Percentiles rank a stretch among this genome's conserved stretches.
phyloP scores from a whole-genome alignment of 169 alveolate genomes.

The Plasmodium cynomolgi region DNA sequence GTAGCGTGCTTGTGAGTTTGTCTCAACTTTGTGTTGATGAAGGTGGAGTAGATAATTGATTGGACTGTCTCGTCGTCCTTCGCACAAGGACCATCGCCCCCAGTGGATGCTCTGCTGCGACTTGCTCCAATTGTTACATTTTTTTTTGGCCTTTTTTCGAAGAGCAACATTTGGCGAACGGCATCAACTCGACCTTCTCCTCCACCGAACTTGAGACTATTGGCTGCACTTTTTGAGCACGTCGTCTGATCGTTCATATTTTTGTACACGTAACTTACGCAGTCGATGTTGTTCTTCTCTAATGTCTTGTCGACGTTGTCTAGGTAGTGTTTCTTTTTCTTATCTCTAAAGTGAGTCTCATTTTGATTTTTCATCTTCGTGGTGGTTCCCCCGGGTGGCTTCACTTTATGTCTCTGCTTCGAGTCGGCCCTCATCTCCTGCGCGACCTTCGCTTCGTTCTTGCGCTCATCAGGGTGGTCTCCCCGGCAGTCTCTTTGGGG shows the following conservation, averaged over 20 bases:
- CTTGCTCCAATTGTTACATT: neutral
- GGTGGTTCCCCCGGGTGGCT: neutral
- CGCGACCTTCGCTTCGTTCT: neutral
- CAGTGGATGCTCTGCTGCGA: neutral
- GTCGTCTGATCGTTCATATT: slow-evolving; percentile 1
- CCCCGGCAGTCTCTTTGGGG: no score
- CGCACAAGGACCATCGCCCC: neutral
- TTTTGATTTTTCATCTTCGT: neutral
- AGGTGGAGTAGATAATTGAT: slow-evolving; percentile 20
- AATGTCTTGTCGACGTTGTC: slow-evolving; percentile 30
- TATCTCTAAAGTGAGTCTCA: neutral
- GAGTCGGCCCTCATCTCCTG: neutral
- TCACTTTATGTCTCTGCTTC: neutral
- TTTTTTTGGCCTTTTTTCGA: slow-evolving; percentile 34
- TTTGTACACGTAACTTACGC: slow-evolving; percentile 46
- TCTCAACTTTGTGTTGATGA: slow-evolving; percentile 29
- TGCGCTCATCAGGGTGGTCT: no score
- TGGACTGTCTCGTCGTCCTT: slow-evolving; percentile 10
- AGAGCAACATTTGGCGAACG: neutral
- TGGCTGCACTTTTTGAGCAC: neutral
- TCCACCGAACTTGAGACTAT: neutral
- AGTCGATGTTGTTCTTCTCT: slow-evolving; percentile 16
- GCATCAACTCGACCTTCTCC: neutral
- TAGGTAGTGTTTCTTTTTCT: neutral
- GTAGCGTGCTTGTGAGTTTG: neutral